Conservation (phyloP, 2,329 filamentous ascomycete genomes). For the Ciborinia camelliae region DNA sequence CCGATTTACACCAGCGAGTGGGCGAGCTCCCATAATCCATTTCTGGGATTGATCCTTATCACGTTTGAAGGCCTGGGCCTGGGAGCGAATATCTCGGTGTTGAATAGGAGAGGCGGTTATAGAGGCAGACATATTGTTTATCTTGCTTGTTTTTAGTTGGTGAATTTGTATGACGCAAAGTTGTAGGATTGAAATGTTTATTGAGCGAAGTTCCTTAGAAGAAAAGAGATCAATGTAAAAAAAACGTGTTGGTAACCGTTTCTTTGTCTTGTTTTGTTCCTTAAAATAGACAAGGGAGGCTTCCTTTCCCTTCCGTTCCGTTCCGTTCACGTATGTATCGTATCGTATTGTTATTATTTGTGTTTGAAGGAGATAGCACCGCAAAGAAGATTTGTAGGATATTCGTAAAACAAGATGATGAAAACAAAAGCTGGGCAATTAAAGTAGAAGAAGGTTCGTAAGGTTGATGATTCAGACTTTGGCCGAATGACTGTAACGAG, state of each 20-base stretch:
- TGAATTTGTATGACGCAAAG: background rate
- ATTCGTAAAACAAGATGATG: background rate
- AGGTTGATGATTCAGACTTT: slow-evolving; percentile 7
- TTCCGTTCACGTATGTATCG: slow-evolving; percentile 8
- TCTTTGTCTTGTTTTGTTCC: slow-evolving; percentile 14
- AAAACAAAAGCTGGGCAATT: background rate
- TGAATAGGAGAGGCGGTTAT: slow-evolving; percentile 34
- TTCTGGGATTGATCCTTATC: slow-evolving; percentile 35
- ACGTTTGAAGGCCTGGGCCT: slow-evolving; percentile 33
- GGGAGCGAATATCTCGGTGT: slow-evolving; percentile 36
- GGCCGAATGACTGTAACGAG: slow-evolving; percentile 7
- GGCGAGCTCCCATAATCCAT: slow-evolving; percentile 32
- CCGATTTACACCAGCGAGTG: slow-evolving; percentile 23
- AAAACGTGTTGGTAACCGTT: background rate
- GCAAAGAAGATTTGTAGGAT: background rate
- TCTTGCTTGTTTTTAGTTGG: background rate
- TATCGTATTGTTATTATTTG: background rate
- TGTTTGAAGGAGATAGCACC: background rate
- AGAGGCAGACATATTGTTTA: slow-evolving; percentile 25
- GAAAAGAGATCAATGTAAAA: background rate
- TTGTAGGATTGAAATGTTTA: background rate
- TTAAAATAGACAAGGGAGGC: slow-evolving; percentile 4
- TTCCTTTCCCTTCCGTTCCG: background rate
- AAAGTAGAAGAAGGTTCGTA: background rate
- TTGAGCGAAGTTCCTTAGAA: background rate